These are phyloP conservation scores for Eremochloa ophiuroides DNA, from an alignment of 176 grass and related monocot species.

Conservation along the genomic window DNA sequence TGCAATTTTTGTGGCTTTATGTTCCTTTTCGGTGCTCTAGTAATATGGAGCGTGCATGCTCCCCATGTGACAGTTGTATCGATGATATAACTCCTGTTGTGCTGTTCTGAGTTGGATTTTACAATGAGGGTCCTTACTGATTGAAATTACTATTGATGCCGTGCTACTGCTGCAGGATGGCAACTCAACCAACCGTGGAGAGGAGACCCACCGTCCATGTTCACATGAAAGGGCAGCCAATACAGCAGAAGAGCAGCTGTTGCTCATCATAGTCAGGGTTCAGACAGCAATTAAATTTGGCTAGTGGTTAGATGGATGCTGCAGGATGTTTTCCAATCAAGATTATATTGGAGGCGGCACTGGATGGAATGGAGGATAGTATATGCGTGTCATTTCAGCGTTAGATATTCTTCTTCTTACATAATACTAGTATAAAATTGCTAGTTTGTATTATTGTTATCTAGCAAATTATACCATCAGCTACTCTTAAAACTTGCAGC, in stretches of 20 bases:
- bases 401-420: not conserved
- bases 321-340: not conserved
- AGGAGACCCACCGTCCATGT: slow-evolving; percentile 53
- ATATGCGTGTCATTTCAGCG: not conserved
- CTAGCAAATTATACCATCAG: not conserved
- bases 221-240: slow-evolving; percentile 76
- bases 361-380: not conserved
- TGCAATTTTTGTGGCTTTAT: not conserved
- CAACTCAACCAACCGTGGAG: slow-evolving; percentile 47
- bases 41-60: not conserved
- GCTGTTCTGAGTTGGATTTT: not conserved
- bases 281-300: not conserved
- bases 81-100: not conserved
- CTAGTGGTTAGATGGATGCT: not conserved
- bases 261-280: slow-evolving; percentile 42
- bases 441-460: not conserved
- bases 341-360: not conserved
- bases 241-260: slow-evolving; percentile 67
- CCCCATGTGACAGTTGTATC: not conserved
- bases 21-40: not conserved
- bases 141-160: not conserved
- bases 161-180: slow-evolving; percentile 51
- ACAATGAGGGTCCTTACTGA: not conserved
- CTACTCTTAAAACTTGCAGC: not conserved
- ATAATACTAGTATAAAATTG: not conserved